A percentile compares a stretch with the other conserved stretches of the same genome.
These are phyloP conservation scores for Globisporangium nagaii DNA, from an alignment of 352 stramenopile genomes.

Conservation along the genomic window DNA sequence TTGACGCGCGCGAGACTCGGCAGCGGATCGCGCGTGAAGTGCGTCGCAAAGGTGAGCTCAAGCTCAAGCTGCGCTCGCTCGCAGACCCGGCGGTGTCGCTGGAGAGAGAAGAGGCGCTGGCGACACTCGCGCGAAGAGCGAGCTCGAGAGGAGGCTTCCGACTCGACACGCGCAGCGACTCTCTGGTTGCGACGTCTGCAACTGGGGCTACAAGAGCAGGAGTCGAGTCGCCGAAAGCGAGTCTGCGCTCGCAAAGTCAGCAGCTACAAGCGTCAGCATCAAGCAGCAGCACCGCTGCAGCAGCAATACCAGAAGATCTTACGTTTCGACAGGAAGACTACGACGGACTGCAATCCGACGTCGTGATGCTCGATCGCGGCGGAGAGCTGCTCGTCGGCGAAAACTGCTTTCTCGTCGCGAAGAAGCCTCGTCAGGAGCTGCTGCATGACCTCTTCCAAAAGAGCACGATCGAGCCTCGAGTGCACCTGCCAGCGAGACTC, in stretches of 20 bases:
- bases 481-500: constrained; percentile 19
- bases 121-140: not conserved
- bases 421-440: constrained; percentile 36
- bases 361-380: constrained; percentile 29
- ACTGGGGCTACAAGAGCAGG: too few relatives aligned
- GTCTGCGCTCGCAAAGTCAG: too few relatives aligned
- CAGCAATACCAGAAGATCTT: constrained; percentile 6
- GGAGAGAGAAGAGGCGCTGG: constrained; percentile 32
- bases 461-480: constrained; percentile 29
- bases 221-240: too few relatives aligned
- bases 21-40: constrained; percentile 26
- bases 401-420: constrained; percentile 44
- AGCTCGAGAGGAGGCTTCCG: constrained; percentile 9
- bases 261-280: not conserved
- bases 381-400: constrained; percentile 46
- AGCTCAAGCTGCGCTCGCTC: constrained; percentile 44
- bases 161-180: constrained; percentile 1
- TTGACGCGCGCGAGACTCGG: constrained; percentile 30
- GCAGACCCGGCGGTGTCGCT: constrained; percentile 43
- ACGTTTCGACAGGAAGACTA: constrained; percentile 59
- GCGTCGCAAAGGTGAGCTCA: constrained; percentile 30
- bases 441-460: constrained; percentile 28
- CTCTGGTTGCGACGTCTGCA: not conserved
- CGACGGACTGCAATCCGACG: constrained; percentile 34
- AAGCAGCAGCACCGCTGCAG: not conserved